Percentiles rank a stretch among this genome's conserved stretches.
phyloP scores from a whole-genome alignment of 371 early-diverging fungal genomes.

The Mycotypha africana region DNA sequence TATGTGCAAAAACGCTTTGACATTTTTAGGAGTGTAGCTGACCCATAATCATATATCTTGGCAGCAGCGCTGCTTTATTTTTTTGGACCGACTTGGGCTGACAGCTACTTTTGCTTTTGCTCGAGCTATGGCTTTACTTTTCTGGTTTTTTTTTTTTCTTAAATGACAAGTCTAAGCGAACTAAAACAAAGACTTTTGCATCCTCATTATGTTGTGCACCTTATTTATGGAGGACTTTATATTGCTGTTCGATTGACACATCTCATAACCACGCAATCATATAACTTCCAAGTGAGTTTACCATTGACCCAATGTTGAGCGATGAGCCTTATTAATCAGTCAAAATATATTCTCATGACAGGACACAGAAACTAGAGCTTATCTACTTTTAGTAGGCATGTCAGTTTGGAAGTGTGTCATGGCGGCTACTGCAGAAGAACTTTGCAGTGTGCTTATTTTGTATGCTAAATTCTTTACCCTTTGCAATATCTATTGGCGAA shows the following conservation, averaged over 20 bases:
- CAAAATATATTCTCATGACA: too few species aligned
- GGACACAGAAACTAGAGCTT: constrained; percentile 30
- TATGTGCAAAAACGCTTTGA: too few species aligned
- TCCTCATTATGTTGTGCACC: constrained; percentile 48
- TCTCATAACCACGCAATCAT: constrained; percentile 1
- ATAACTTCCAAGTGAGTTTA: constrained; percentile 13
- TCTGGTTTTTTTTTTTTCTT: not conserved
- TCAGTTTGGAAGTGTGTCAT: constrained; percentile 35
- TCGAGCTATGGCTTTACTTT: too few species aligned
- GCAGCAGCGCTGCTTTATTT: too few species aligned
- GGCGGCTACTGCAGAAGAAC: constrained; percentile 50
- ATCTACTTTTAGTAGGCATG: constrained; percentile 19
- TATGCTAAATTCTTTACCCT: constrained; percentile 49
- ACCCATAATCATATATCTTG: too few species aligned
- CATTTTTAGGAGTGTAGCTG: too few species aligned
- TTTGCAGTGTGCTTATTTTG: constrained; percentile 48
- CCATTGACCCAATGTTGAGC: constrained; percentile 1
- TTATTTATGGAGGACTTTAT: constrained; percentile 25
- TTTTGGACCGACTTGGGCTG: too few species aligned
- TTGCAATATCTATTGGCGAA: constrained; percentile 38
- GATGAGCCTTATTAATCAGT: not conserved
- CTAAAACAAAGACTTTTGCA: constrained; percentile 43
- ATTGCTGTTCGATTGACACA: constrained; percentile 10
- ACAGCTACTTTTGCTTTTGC: too few species aligned
- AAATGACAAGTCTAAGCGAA: constrained; percentile 35